These are phyloP conservation scores for Xylariaceae sp. DNA, from an alignment of 2,329 filamentous ascomycete genomes.

Conservation along the genomic window DNA sequence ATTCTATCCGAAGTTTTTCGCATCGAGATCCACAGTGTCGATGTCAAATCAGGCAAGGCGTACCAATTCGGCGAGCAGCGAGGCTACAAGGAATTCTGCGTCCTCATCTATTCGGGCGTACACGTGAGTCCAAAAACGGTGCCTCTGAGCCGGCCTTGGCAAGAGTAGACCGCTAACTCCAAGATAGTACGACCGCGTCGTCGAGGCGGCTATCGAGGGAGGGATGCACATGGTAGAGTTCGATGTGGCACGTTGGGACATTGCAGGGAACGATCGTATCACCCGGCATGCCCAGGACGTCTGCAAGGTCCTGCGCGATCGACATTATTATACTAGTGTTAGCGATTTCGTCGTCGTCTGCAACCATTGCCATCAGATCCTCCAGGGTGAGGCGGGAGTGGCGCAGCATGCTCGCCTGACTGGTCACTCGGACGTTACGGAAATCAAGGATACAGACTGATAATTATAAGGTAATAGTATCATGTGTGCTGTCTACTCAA, in stretches of 20 bases:
- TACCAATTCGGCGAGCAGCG: constrained; percentile 22
- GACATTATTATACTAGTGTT: constrained; percentile 86
- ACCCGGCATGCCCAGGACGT: constrained; percentile 64
- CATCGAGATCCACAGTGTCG: constrained; percentile 21
- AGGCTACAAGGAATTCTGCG: constrained; percentile 17
- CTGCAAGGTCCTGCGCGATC: constrained; percentile 60
- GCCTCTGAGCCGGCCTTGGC: neutral
- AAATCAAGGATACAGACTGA: constrained; percentile 36
- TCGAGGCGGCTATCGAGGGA: constrained; percentile 61
- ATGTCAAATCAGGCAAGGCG: constrained; percentile 17
- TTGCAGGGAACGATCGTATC: constrained; percentile 55
- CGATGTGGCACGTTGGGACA: constrained; percentile 61
- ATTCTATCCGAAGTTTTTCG: constrained; percentile 58
- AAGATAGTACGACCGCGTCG: constrained; percentile 53
- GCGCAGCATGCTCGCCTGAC: constrained; percentile 58
- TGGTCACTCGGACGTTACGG: constrained; percentile 56
- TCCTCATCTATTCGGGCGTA: constrained; percentile 21
- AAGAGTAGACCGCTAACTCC: neutral
- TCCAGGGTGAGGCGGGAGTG: constrained; percentile 62
- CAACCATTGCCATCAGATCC: constrained; percentile 64
- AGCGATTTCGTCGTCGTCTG: constrained; percentile 74
- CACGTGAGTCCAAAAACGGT: constrained; percentile 10
- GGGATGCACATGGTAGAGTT: constrained; percentile 59
- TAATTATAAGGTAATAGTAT: neutral
- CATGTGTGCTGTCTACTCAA: no score